These are phyloP conservation scores for Dactylonectria estremocensis DNA, from an alignment of 2,329 filamentous ascomycete genomes.

Conservation along the genomic window DNA sequence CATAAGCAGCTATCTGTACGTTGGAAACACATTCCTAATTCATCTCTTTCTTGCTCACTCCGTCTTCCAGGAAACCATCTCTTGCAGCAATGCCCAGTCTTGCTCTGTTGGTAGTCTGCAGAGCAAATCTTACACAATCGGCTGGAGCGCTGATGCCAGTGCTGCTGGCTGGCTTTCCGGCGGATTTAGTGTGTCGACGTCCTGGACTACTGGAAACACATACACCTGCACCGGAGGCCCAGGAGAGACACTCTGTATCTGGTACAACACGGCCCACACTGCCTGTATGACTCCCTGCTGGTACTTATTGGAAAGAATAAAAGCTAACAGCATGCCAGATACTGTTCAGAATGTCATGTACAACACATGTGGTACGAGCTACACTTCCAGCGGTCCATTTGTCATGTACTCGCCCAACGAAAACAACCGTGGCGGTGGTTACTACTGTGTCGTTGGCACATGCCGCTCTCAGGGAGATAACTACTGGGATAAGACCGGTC, in stretches of 20 bases:
- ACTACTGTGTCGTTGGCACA: constrained; percentile 22
- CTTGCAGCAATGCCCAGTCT: neutral
- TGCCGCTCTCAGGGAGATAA: constrained; percentile 19
- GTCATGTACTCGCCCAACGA: constrained; percentile 22
- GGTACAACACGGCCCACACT: constrained; percentile 24
- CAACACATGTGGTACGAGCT: neutral
- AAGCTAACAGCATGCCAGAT: neutral
- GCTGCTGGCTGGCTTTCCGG: constrained; percentile 14
- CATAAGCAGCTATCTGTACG: constrained; percentile 23
- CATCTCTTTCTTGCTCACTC: neutral
- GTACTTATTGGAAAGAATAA: neutral
- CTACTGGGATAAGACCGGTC: constrained; percentile 23
- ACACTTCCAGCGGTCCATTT: neutral
- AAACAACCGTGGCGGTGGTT: constrained; percentile 16
- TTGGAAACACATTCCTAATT: neutral
- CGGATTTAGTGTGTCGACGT: constrained; percentile 11
- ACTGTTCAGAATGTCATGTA: constrained; percentile 3
- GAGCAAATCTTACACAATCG: constrained; percentile 16
- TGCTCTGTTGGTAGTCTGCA: constrained; percentile 6
- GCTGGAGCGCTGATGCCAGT: constrained; percentile 3
- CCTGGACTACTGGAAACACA: constrained; percentile 13
- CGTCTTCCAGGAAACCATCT: constrained; percentile 5
- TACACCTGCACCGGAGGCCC: constrained; percentile 11
- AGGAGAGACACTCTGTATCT: constrained; percentile 21
- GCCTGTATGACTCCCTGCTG: constrained; percentile 4